Evolutionary conservation across 1,139 yeast species (phyloP).

Genomic region (Geotrichum phurueaensis): DNA sequence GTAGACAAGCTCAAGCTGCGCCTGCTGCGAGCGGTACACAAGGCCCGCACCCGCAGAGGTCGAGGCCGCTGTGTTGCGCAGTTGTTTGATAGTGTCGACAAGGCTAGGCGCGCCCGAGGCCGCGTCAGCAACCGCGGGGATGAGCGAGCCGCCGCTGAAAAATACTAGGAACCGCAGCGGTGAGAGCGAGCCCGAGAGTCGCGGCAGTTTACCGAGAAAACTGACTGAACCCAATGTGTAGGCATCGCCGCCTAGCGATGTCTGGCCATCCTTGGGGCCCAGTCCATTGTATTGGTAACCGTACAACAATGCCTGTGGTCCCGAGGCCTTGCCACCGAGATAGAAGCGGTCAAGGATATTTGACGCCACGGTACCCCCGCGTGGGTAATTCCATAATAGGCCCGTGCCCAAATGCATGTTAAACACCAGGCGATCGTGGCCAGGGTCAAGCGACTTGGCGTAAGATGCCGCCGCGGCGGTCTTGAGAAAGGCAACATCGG

Average conservation of each 20-base stretch:
- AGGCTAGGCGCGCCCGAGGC: background rate
- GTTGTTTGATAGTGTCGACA: background rate
- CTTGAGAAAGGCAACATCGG: constrained; percentile 14
- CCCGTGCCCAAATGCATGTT: constrained; percentile 22
- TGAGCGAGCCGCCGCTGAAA: constrained; percentile 18
- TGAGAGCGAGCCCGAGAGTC: constrained; percentile 12
- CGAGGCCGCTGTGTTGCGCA: background rate
- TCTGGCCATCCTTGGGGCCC: constrained; percentile 62
- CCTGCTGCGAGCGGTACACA: constrained; percentile 13
- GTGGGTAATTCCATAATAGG: constrained; percentile 18
- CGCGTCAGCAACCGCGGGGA: constrained; percentile 2
- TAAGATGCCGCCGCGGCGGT: constrained; percentile 9
- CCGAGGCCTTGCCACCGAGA: constrained; percentile 65
- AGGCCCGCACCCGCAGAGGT: constrained; percentile 22
- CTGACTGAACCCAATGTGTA: constrained; percentile 31
- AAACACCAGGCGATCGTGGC: constrained; percentile 21
- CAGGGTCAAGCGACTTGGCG: constrained; percentile 22
- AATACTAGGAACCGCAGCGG: constrained; percentile 19
- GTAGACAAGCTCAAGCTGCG: constrained; percentile 16
- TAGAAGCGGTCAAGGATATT: constrained; percentile 40
- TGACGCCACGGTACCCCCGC: constrained; percentile 18
- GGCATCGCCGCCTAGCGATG: constrained; percentile 53
- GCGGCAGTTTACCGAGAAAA: constrained; percentile 18
- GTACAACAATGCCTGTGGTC: constrained; percentile 36
- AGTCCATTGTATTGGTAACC: constrained; percentile 62